Percentiles rank a stretch among this genome's conserved stretches.
These are phyloP conservation scores for Meripilus lineatus DNA, from an alignment of 1,284 basidiomycete genomes.

Conservation along the genomic window DNA sequence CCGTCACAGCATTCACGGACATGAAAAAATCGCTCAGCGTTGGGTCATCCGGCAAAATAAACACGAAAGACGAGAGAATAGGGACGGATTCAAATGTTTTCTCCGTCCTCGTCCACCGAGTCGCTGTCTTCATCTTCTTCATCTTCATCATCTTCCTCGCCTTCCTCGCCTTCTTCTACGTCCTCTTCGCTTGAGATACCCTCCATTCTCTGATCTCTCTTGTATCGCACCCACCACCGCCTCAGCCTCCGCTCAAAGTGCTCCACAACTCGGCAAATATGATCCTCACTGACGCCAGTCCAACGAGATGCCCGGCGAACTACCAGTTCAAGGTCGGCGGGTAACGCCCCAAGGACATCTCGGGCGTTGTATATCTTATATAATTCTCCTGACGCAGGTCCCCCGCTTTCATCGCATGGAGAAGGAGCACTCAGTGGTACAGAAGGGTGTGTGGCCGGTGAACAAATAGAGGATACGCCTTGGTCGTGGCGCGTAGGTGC, in stretches of 20 bases:
- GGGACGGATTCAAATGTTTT: no score
- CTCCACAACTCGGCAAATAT: constrained; percentile 50
- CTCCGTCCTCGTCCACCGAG: no score
- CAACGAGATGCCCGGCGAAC: constrained; percentile 44
- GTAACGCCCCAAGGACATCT: constrained; percentile 55
- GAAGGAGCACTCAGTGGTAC: constrained; percentile 12
- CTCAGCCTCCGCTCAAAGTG: constrained; percentile 54
- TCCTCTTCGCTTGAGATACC: no score
- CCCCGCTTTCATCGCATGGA: constrained; percentile 10
- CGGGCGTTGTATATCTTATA: constrained; percentile 56
- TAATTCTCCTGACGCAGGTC: constrained; percentile 40
- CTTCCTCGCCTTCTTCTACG: background rate
- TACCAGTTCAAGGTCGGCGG: constrained; percentile 43
- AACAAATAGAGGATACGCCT: background rate
- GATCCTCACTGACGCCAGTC: constrained; percentile 46
- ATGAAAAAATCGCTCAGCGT: no score
- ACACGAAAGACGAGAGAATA: no score
- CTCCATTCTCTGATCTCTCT: constrained; percentile 17
- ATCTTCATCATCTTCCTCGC: background rate
- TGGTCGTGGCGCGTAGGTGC: background rate
- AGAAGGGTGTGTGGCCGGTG: background rate
- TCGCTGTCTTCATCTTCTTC: background rate
- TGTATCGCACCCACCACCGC: constrained; percentile 39
- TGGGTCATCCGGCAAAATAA: no score
- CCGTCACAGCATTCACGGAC: no score